Evolutionary conservation across 179 eudicot species (phyloP).

Genomic region (Silene coronaria): DNA sequence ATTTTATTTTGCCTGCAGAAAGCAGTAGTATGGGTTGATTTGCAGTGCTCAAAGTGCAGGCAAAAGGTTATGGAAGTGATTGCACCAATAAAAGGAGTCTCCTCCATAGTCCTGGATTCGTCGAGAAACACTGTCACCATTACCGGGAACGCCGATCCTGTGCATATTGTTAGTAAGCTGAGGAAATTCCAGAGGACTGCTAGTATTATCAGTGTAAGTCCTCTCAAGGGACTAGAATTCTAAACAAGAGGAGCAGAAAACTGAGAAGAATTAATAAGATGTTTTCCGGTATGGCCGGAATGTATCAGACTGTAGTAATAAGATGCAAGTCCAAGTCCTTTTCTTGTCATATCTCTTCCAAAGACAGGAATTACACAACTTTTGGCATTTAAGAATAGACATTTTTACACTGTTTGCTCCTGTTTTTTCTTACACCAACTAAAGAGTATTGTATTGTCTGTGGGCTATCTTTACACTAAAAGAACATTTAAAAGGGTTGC

Average conservation of each 20-base stretch:
- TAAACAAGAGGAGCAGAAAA: neutral
- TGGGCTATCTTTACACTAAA: no score
- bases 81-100: conserved; percentile 29
- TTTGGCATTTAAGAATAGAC: neutral
- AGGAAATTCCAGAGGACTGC: conserved; percentile 6
- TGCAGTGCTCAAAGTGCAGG: conserved; percentile 25
- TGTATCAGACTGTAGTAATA: neutral
- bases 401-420: neutral
- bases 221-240: neutral
- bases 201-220: neutral
- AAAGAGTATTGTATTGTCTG: no score
- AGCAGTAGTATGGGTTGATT: conserved; percentile 38
- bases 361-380: neutral
- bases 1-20: conserved; percentile 33
- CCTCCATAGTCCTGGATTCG: conserved; percentile 31
- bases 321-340: neutral
- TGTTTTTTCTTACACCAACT: no score
- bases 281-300: neutral
- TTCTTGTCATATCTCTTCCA: neutral
- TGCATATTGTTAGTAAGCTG: neutral
- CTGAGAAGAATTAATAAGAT: neutral
- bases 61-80: conserved; percentile 33
- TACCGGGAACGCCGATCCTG: conserved; percentile 5
- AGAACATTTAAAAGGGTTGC: no score
- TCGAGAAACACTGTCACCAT: neutral